A percentile compares a stretch with the other conserved stretches of the same genome.
phyloP scores from a whole-genome alignment of 345 rosid genomes.

The Ceriops decandra region DNA sequence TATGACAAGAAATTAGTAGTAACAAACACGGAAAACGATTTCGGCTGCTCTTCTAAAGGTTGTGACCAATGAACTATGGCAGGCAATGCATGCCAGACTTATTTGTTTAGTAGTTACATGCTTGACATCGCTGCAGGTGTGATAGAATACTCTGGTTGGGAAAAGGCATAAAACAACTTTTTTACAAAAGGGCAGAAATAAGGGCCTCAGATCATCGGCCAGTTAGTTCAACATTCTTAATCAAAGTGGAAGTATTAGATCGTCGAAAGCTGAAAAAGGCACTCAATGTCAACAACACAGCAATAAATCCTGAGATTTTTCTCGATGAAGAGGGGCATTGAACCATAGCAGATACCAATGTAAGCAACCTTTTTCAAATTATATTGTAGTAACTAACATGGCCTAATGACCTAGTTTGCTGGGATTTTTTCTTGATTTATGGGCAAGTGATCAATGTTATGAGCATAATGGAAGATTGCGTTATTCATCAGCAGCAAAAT shows the following conservation, averaged over 20 bases:
- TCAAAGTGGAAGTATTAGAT: conserved; percentile 82
- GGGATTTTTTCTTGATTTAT: too few species aligned
- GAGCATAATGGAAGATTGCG: too few species aligned
- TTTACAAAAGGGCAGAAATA: conserved; percentile 60
- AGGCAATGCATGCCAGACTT: not conserved
- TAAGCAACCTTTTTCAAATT: conserved; percentile 11
- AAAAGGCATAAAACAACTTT: conserved; percentile 71
- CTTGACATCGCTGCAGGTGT: conserved; percentile 54
- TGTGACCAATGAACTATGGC: not conserved
- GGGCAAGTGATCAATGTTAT: too few species aligned
- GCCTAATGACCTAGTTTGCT: too few species aligned
- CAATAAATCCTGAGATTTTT: conserved; percentile 70
- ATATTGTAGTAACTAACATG: too few species aligned
- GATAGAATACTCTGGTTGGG: conserved; percentile 93
- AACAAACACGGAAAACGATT: not conserved
- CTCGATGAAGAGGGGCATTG: conserved; percentile 23
- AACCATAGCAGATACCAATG: conserved; percentile 27
- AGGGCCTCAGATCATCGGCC: conserved; percentile 94
- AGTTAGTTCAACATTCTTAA: conserved; percentile 61
- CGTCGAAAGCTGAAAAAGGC: conserved; percentile 75
- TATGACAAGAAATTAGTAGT: not conserved
- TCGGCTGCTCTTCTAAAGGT: not conserved
- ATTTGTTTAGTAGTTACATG: not conserved
- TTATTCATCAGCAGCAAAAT: too few species aligned
- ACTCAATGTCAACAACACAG: conserved; percentile 62